phyloP scores from a whole-genome alignment of 345 rosid species.

The Gossypium turneri region DNA sequence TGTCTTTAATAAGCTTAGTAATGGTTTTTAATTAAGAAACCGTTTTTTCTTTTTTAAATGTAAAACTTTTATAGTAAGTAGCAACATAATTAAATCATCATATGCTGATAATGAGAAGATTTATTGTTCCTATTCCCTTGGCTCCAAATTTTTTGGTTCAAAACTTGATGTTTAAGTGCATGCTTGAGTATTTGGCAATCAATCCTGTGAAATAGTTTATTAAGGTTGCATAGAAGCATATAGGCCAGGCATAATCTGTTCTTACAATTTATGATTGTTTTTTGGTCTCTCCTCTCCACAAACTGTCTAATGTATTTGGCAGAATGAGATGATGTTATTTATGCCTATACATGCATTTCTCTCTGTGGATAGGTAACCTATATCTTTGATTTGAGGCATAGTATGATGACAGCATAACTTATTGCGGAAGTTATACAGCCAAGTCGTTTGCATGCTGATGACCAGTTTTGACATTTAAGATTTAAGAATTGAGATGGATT shows the following conservation, averaged over 20 bases:
- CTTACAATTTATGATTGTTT: not conserved
- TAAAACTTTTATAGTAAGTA: not conserved
- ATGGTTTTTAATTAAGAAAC: not conserved
- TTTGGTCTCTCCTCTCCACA: not conserved
- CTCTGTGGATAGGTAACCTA: not conserved
- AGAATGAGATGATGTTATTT: not conserved
- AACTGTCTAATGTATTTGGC: not conserved
- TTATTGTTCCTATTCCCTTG: not conserved
- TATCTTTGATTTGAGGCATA: not conserved
- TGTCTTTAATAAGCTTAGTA: conserved; percentile 1
- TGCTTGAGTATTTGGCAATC: not conserved
- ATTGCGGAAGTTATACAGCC: not conserved
- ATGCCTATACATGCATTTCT: not conserved
- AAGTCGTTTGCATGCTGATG: not conserved
- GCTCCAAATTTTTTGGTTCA: not conserved
- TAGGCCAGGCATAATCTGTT: not conserved
- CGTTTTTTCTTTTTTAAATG: too few species aligned
- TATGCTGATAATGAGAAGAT: not conserved
- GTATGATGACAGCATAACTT: not conserved
- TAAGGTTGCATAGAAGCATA: not conserved
- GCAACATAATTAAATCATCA: too few species aligned
- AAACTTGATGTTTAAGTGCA: not conserved
- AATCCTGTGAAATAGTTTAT: not conserved
- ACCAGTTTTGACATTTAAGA: not conserved
- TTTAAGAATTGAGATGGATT: not conserved